A percentile compares a stretch with the other conserved stretches of the same genome.
Evolutionary conservation across 441 rosid genomes (phyloP).

Genomic region (Sinapis alba): DNA sequence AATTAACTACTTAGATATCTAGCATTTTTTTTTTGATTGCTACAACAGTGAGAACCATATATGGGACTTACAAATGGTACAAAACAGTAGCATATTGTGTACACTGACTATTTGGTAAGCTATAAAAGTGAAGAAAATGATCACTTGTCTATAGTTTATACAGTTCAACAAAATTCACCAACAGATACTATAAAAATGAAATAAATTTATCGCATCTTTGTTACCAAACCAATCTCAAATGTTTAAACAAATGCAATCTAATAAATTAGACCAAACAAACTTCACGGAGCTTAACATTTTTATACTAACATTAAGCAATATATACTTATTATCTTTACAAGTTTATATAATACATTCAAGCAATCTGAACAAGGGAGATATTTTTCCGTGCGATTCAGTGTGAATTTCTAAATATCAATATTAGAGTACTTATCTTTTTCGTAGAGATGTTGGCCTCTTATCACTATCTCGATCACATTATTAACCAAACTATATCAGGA

Average conservation of each 20-base stretch:
- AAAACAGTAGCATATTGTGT: too few species aligned
- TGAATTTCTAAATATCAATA: neutral
- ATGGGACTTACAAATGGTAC: neutral
- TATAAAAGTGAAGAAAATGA: too few species aligned
- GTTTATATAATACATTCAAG: neutral
- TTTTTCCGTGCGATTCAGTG: neutral
- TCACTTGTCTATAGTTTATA: too few species aligned
- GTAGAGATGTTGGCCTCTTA: too few species aligned
- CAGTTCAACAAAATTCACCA: too few species aligned
- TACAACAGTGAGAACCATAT: too few species aligned
- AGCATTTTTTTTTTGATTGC: too few species aligned
- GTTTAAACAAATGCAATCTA: neutral
- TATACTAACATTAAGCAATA: neutral
- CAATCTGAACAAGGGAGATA: neutral
- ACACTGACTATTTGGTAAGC: too few species aligned
- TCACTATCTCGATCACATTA: neutral
- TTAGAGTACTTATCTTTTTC: neutral
- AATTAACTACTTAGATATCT: too few species aligned
- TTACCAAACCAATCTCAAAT: too few species aligned
- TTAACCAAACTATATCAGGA: neutral
- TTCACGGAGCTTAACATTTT: neutral
- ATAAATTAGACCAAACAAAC: neutral
- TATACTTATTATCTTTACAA: neutral
- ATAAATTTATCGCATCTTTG: too few species aligned
- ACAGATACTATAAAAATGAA: too few species aligned